Evolutionary conservation across 2,329 filamentous ascomycete species (phyloP).

Genomic region (Neofusicoccum kwambonambiense): DNA sequence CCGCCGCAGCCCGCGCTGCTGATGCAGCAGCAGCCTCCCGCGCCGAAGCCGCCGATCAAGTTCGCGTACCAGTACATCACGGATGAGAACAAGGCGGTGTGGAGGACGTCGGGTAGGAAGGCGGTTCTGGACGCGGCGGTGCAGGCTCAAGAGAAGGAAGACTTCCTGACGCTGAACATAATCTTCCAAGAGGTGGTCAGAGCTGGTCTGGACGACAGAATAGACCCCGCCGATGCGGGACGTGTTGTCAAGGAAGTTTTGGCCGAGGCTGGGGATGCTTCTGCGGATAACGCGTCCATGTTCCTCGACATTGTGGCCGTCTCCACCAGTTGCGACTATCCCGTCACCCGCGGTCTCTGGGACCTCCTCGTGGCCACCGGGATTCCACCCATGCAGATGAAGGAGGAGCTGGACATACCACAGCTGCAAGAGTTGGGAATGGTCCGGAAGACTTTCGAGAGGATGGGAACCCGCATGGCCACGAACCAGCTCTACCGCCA

Average conservation of each 20-base stretch:
- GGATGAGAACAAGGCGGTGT: slow-evolving; percentile 64
- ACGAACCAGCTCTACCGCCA: slow-evolving; percentile 94
- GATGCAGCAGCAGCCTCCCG: not conserved
- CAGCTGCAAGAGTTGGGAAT: slow-evolving; percentile 74
- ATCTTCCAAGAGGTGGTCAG: slow-evolving; percentile 85
- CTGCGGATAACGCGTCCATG: slow-evolving; percentile 53
- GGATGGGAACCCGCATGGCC: slow-evolving; percentile 81
- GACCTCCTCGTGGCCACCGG: slow-evolving; percentile 70
- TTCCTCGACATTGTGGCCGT: slow-evolving; percentile 84
- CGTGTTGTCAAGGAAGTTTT: slow-evolving; percentile 72
- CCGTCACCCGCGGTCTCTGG: slow-evolving; percentile 57
- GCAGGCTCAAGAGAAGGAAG: slow-evolving; percentile 64
- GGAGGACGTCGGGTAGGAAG: slow-evolving; percentile 66
- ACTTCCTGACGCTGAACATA: slow-evolving; percentile 65
- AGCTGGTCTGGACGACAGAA: slow-evolving; percentile 66
- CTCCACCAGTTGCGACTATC: slow-evolving; percentile 66
- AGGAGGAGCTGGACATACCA: slow-evolving; percentile 76
- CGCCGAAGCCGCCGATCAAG: slow-evolving; percentile 21
- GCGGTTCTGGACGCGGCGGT: slow-evolving; percentile 65
- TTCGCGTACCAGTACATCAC: slow-evolving; percentile 78
- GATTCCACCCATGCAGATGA: slow-evolving; percentile 70
- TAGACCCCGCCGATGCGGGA: slow-evolving; percentile 70
- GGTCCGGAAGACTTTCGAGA: slow-evolving; percentile 79
- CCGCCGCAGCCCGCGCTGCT: not conserved
- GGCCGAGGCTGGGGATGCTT: slow-evolving; percentile 48